Evolutionary conservation across 805 yeast species (phyloP).

Genomic region (Yarrowia keelungensis): DNA sequence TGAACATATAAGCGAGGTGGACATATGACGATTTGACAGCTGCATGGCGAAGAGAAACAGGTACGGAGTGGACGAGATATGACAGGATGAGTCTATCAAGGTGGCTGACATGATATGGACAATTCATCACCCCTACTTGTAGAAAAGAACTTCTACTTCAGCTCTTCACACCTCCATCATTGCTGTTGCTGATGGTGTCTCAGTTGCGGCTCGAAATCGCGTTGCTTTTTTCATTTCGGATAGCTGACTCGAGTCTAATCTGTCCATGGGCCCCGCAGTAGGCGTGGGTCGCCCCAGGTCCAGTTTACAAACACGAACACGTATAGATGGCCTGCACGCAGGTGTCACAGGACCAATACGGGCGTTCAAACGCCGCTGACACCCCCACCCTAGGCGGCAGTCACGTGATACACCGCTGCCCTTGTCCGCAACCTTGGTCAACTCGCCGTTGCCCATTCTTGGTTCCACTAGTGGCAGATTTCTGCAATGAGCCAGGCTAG

Average conservation of each 20-base stretch:
- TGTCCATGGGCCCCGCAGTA: neutral
- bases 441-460: neutral
- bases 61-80: too few relatives aligned
- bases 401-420: conserved; percentile 10
- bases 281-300: too few relatives aligned
- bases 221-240: conserved; percentile 14
- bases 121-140: too few relatives aligned
- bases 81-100: too few relatives aligned
- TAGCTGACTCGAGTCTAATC: neutral
- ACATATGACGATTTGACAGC: too few relatives aligned
- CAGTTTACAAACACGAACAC: neutral
- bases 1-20: too few relatives aligned
- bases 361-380: neutral
- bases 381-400: neutral
- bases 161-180: neutral
- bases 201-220: conserved; percentile 18
- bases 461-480: conserved; percentile 30
- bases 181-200: conserved; percentile 1
- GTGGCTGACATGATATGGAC: too few relatives aligned
- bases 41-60: too few relatives aligned
- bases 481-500: conserved; percentile 35
- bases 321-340: conserved; percentile 3
- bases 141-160: too few relatives aligned
- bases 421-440: neutral
- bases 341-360: neutral